A percentile compares a stretch with the other conserved stretches of the same genome.
phyloP scores from a whole-genome alignment of 176 grass and related monocot species.

The Avena eriantha region DNA sequence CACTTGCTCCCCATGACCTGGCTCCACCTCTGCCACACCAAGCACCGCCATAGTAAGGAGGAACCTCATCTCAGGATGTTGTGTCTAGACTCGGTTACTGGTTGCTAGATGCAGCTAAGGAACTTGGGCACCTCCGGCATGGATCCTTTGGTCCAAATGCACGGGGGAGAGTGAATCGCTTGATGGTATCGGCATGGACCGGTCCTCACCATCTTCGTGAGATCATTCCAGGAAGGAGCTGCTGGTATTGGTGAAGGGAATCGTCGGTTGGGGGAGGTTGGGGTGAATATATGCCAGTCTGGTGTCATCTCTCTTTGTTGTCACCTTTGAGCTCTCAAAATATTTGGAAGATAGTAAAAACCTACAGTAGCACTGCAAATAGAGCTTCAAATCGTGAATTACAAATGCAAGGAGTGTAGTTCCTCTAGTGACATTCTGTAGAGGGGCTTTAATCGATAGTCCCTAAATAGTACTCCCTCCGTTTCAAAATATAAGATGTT shows the following conservation, averaged over 20 bases:
- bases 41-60: not conserved
- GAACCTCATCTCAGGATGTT: conserved; percentile 1
- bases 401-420: not conserved
- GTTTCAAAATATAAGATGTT: too few relatives aligned
- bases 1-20: not conserved
- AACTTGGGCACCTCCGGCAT: not conserved
- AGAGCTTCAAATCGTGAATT: not conserved
- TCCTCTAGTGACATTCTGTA: not conserved
- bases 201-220: not conserved
- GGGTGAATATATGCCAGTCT: not conserved
- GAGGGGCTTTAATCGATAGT: not conserved
- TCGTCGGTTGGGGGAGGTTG: not conserved
- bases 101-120: conserved; percentile 8
- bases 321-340: not conserved
- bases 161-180: not conserved
- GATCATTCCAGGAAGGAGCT: not conserved
- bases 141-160: not conserved
- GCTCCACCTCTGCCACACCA: not conserved
- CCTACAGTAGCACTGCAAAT: not conserved
- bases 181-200: not conserved
- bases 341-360: not conserved
- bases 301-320: conserved; percentile 14
- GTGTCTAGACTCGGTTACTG: not conserved
- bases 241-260: not conserved
- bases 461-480: conserved; percentile 8